Base-by-base conservation (phyloP, 352 stramenopile genomes). In the Phytophthora macrochlamydospora region DNA sequence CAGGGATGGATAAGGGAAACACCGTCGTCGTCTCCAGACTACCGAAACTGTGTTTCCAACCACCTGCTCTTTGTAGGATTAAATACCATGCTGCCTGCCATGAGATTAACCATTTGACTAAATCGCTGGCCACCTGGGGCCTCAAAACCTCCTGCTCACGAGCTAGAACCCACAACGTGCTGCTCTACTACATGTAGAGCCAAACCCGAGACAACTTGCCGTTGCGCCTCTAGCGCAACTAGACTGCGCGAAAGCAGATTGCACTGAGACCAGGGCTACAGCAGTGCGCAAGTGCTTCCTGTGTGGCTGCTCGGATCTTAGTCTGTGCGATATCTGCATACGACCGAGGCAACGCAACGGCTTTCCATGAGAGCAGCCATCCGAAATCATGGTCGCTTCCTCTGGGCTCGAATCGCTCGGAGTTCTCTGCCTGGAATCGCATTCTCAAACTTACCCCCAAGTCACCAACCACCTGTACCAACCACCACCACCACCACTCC, bases 401-500 rank as follows among this genome's bases (percentile, higher is more conserved):
- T 45, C 38, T 14, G 18, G 11, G 11, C 38, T 3, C 24, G 12
- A n/a, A 29, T 49, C 43, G 18, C 6, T n/a, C 18, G 12, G 7
- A 29, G 43, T 7, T 29, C 4, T 49, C 14, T 12, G 29, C 11
- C 29, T 11, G 29, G 8, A 6, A n/a, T 18, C 14, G 33, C 46
- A 52, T 38, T 52, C 46, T 37, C 46, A 52, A 52, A 38, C 46
- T 52, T 52, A 38, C 46, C 46, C 12, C 28, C 46, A 52, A 38
- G 43, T 29, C 43, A 49, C 24, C 43, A 49, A 49, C 46, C 7
- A 38, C 18, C 18, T 24, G 18, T 24, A 29, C 46, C 24, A 52
- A 38, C 30, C 4, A 11, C 8, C 46, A 38, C 6, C 46, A 33
- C n/a, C 4, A 6, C 32, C 43, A 30, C 56, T 49, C 33, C 42